Evolutionary conservation across 2,329 filamentous ascomycete genomes (phyloP).

Genomic region (Alternaria novae-zelandiae): DNA sequence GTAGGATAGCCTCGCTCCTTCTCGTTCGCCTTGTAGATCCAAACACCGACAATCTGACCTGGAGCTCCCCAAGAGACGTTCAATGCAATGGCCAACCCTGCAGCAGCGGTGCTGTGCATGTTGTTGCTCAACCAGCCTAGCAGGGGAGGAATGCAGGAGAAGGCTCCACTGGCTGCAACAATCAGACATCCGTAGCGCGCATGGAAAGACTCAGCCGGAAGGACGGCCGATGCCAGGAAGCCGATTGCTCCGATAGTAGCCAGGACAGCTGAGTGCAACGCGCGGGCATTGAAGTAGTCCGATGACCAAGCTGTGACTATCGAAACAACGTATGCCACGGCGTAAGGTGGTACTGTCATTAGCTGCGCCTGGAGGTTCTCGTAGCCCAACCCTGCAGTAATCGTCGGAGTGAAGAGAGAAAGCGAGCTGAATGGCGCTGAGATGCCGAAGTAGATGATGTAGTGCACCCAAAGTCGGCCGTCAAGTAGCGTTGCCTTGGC

Average conservation of each 20-base stretch:
- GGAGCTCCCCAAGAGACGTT: constrained; percentile 72
- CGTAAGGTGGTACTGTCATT: constrained; percentile 72
- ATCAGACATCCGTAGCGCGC: constrained; percentile 74
- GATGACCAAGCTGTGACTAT: constrained; percentile 28
- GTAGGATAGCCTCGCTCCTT: constrained; percentile 68
- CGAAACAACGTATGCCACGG: constrained; percentile 63
- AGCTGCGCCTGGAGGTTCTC: constrained; percentile 65
- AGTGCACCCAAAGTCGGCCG: constrained; percentile 61
- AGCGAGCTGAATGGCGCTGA: constrained; percentile 45
- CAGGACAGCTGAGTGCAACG: constrained; percentile 56
- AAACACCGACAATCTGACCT: constrained; percentile 75
- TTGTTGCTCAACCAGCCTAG: constrained; percentile 75
- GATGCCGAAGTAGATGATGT: constrained; percentile 46
- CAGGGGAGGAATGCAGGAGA: constrained; percentile 72
- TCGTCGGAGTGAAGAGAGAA: constrained; percentile 68
- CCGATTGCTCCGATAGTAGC: constrained; percentile 57
- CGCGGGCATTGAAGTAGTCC: constrained; percentile 46
- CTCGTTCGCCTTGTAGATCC: constrained; percentile 74
- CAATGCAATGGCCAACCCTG: constrained; percentile 72
- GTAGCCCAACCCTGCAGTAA: constrained; percentile 64
- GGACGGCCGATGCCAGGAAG: constrained; percentile 68
- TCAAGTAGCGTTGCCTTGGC: constrained; percentile 57
- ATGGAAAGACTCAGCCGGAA: constrained; percentile 66
- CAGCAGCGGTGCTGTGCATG: constrained; percentile 67
- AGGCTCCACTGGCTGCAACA: constrained; percentile 69